Conservation (phyloP, 2,329 filamentous ascomycete genomes). For the Rhynchosporium agropyri region DNA sequence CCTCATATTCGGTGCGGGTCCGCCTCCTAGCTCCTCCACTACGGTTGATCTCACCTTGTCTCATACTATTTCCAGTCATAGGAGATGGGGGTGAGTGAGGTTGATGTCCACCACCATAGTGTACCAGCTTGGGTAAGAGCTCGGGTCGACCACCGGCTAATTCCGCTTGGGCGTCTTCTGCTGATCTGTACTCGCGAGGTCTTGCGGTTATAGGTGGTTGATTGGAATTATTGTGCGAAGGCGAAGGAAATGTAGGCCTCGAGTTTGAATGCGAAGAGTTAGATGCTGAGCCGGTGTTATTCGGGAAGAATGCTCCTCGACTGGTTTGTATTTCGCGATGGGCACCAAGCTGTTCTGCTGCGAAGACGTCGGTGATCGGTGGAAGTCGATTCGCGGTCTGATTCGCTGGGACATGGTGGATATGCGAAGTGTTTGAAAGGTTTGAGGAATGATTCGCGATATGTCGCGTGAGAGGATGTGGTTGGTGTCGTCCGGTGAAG, state of each 20-base stretch:
- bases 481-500: slow-evolving; percentile 87
- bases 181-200: slow-evolving; percentile 87
- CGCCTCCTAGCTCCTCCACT: slow-evolving; percentile 71
- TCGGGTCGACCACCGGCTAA: slow-evolving; percentile 91
- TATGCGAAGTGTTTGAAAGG: slow-evolving; percentile 81
- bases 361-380: slow-evolving; percentile 93
- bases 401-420: slow-evolving; percentile 83
- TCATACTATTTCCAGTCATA: slow-evolving; percentile 41
- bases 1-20: slow-evolving; percentile 88
- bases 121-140: slow-evolving; percentile 87
- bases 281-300: slow-evolving; percentile 44
- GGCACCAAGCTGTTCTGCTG: slow-evolving; percentile 68
- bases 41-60: slow-evolving; percentile 42
- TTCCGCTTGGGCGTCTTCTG: slow-evolving; percentile 91
- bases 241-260: slow-evolving; percentile 74
- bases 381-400: slow-evolving; percentile 92
- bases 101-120: slow-evolving; percentile 92
- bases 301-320: slow-evolving; percentile 32
- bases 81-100: slow-evolving; percentile 78
- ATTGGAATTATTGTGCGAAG: slow-evolving; percentile 67
- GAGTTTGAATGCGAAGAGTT: slow-evolving; percentile 65
- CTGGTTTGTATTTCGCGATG: slow-evolving; percentile 52
- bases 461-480: slow-evolving; percentile 75
- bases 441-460: slow-evolving; percentile 80
- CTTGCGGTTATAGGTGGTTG: slow-evolving; percentile 60